Percentiles rank a stretch among this genome's conserved stretches.
These are phyloP conservation scores for Solanum sitiens DNA, from an alignment of 257 asterid genomes.

Conservation along the genomic window DNA sequence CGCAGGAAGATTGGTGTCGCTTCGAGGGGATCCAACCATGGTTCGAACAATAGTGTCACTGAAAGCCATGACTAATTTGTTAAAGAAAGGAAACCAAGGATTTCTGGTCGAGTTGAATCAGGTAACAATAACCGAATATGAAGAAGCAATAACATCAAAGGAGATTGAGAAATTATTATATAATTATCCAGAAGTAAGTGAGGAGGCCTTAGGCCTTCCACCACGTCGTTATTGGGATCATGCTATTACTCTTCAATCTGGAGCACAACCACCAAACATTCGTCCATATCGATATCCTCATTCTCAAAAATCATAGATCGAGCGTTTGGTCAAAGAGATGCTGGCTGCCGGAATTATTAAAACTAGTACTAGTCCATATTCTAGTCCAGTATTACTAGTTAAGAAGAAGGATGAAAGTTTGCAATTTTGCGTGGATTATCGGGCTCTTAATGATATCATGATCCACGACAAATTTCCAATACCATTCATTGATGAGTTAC, in stretches of 20 bases:
- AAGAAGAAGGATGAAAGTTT: no score
- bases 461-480: no score
- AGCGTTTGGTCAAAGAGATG: neutral
- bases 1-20: neutral
- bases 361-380: no score
- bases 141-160: neutral
- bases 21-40: neutral
- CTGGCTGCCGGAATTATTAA: neutral
- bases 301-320: neutral
- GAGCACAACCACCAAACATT: neutral
- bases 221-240: neutral
- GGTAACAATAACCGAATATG: neutral
- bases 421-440: no score
- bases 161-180: neutral
- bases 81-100: neutral
- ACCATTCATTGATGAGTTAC: neutral
- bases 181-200: neutral
- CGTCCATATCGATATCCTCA: neutral
- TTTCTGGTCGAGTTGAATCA: neutral
- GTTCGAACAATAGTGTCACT: neutral
- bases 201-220: neutral
- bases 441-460: no score
- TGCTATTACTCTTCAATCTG: neutral
- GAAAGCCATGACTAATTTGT: neutral
- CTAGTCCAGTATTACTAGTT: no score